These are phyloP conservation scores for Bifiguratus adelaidae DNA, from an alignment of 192 early-diverging fungal species.

Conservation along the genomic window DNA sequence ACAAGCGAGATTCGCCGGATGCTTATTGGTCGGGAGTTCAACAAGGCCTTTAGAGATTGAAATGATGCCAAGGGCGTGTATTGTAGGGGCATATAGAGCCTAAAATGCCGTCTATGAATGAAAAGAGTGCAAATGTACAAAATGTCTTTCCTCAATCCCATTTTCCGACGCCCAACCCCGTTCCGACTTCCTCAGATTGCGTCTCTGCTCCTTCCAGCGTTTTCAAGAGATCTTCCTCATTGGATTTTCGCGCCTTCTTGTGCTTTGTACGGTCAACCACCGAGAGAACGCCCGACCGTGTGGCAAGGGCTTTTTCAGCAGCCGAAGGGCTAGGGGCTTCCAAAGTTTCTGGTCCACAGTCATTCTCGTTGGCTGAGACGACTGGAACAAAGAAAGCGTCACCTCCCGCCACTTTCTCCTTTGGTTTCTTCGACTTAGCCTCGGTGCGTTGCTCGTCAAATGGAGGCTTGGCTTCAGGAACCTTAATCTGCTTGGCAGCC, in stretches of 20 bases:
- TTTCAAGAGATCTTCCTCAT: too few relatives aligned
- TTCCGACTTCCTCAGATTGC: not conserved
- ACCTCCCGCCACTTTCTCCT: conserved; percentile 11
- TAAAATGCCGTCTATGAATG: too few relatives aligned
- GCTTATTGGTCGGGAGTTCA: conserved; percentile 79
- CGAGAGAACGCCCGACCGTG: conserved; percentile 10
- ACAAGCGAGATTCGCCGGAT: conserved; percentile 89
- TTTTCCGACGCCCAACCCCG: conserved; percentile 9
- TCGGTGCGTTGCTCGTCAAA: conserved; percentile 7
- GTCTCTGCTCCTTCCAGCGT: not conserved
- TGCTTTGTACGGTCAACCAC: conserved; percentile 12
- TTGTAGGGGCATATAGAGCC: too few relatives aligned
- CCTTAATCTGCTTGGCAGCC: too few relatives aligned
- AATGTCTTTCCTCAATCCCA: conserved; percentile 7
- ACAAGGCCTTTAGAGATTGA: conserved; percentile 45
- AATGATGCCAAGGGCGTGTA: not conserved
- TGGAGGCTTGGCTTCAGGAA: too few relatives aligned
- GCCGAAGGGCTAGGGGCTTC: not conserved
- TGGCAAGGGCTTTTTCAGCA: not conserved
- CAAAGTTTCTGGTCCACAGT: not conserved
- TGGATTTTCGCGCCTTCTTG: not conserved
- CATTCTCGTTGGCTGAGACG: conserved; percentile 6
- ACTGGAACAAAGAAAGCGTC: conserved; percentile 21
- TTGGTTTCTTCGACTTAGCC: conserved; percentile 16
- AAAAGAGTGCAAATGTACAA: too few relatives aligned